These are phyloP conservation scores for Myxozyma sirexii DNA, from an alignment of 805 yeast genomes.

Conservation along the genomic window DNA sequence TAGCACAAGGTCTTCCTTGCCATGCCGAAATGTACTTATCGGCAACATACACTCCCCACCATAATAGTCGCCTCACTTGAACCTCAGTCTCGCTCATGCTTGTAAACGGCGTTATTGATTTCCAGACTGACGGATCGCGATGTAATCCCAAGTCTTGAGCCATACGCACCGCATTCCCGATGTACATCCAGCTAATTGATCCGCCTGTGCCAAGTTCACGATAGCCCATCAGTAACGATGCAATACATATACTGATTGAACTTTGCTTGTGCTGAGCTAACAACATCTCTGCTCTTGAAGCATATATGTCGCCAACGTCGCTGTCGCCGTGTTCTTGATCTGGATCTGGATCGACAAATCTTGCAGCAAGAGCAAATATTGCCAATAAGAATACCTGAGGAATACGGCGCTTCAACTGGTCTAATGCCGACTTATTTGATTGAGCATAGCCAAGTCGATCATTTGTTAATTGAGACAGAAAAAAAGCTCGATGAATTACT, in stretches of 20 bases:
- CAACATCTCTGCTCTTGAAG: neutral
- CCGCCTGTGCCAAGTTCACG: constrained; percentile 9
- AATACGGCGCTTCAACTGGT: constrained; percentile 3
- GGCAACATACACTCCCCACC: constrained; percentile 7
- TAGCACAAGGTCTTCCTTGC: constrained; percentile 7
- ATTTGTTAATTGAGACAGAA: neutral
- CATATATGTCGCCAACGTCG: constrained; percentile 3
- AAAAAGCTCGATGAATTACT: neutral
- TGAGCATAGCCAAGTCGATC: neutral
- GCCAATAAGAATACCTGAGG: constrained; percentile 5
- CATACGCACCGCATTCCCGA: constrained; percentile 7
- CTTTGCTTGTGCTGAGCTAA: constrained; percentile 7
- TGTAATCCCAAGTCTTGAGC: constrained; percentile 10
- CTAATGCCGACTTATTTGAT: neutral
- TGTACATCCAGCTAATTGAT: constrained; percentile 2
- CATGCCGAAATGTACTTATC: constrained; percentile 5
- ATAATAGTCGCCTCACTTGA: neutral
- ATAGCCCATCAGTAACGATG: constrained; percentile 1
- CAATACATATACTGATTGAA: constrained; percentile 1
- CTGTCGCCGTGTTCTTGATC: neutral
- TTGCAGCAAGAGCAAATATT: constrained; percentile 8
- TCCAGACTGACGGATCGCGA: constrained; percentile 9
- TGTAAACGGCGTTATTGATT: neutral
- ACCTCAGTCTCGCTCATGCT: constrained; percentile 3
- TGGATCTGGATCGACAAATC: neutral